These are phyloP conservation scores for Fusarium heterosporum DNA, from an alignment of 2,329 filamentous ascomycete species.

Conservation along the genomic window DNA sequence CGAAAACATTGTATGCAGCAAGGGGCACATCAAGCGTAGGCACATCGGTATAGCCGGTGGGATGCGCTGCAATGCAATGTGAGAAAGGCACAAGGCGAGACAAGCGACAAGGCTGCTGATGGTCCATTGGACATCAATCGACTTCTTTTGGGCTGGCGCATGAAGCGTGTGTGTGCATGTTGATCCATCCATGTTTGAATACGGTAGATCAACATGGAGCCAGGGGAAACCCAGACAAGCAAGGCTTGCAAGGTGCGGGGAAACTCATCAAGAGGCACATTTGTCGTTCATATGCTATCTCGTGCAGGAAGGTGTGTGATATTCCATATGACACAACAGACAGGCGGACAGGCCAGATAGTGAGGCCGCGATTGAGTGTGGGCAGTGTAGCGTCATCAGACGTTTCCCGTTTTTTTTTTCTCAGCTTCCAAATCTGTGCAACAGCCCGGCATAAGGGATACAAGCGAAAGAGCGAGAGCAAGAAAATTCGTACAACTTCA, in stretches of 20 bases:
- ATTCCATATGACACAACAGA: constrained; percentile 46
- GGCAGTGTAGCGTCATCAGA: constrained; percentile 31
- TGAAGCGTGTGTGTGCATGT: constrained; percentile 29
- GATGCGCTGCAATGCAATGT: constrained; percentile 27
- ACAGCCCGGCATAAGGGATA: constrained; percentile 26
- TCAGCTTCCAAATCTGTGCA: constrained; percentile 23
- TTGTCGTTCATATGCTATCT: constrained; percentile 16
- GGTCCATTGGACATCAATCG: constrained; percentile 39
- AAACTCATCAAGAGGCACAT: constrained; percentile 29
- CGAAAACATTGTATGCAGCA: constrained; percentile 33
- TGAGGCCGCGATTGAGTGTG: constrained; percentile 37
- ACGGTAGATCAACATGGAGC: constrained; percentile 24
- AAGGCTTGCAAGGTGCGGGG: constrained; percentile 42
- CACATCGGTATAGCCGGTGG: constrained; percentile 27
- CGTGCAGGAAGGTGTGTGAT: constrained; percentile 36
- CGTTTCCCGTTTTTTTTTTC: constrained; percentile 8
- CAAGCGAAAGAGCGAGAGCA: not conserved
- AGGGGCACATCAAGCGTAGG: constrained; percentile 20
- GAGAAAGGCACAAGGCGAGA: constrained; percentile 24
- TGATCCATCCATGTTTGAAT: constrained; percentile 35
- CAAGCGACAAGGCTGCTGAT: constrained; percentile 40
- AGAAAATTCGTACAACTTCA: constrained; percentile 5
- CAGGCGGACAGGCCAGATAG: constrained; percentile 8
- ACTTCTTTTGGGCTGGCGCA: constrained; percentile 15
- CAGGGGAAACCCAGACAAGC: constrained; percentile 25